These are phyloP conservation scores for Seiridium cupressi DNA, from an alignment of 2,329 filamentous ascomycete genomes.

Conservation along the genomic window DNA sequence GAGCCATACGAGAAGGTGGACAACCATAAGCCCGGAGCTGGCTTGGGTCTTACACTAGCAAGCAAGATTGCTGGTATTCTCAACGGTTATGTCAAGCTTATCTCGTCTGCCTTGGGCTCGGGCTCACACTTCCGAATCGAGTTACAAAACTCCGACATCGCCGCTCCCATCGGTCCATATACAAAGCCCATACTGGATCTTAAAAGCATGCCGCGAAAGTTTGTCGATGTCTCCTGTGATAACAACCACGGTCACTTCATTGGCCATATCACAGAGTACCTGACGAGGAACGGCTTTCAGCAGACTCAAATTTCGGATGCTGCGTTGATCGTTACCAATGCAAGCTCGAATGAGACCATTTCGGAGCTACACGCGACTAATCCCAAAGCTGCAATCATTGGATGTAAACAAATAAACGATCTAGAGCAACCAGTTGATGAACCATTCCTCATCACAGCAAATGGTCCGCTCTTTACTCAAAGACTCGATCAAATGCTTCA, in stretches of 20 bases:
- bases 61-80: slow-evolving; percentile 6
- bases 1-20: slow-evolving; percentile 11
- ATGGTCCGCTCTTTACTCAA: background rate
- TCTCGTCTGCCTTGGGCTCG: background rate
- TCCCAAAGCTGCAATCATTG: background rate
- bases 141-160: background rate
- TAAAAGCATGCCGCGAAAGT: background rate
- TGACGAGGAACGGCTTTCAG: slow-evolving; percentile 3
- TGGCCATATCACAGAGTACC: background rate
- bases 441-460: background rate
- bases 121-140: slow-evolving; percentile 9
- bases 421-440: background rate
- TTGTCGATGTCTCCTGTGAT: background rate
- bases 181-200: background rate
- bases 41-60: slow-evolving; percentile 7
- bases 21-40: slow-evolving; percentile 5
- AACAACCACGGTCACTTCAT: background rate
- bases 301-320: background rate
- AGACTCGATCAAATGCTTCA: slow-evolving; percentile 3
- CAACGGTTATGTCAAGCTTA: background rate
- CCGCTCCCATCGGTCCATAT: background rate
- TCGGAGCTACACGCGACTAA: background rate
- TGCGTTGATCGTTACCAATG: slow-evolving; percentile 1
- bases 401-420: background rate
- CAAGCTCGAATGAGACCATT: background rate